phyloP scores from a whole-genome alignment of 495 filamentous ascomycete species.

The Penicillium daleae region DNA sequence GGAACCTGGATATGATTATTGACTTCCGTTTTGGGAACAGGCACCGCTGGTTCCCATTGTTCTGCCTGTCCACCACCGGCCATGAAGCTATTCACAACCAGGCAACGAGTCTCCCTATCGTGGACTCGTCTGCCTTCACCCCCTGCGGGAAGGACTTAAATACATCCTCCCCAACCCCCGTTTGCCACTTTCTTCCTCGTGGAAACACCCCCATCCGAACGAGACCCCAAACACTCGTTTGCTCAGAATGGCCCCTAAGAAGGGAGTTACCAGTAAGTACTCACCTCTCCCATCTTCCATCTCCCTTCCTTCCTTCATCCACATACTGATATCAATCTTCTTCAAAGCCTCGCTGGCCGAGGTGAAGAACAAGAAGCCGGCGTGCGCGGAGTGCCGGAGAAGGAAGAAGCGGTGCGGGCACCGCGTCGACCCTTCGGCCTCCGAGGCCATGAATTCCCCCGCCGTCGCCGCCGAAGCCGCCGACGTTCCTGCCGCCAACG shows the following conservation, averaged over 20 bases:
- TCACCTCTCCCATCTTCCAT: neutral
- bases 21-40: neutral
- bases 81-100: conserved; percentile 1
- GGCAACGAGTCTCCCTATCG: neutral
- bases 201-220: neutral
- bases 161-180: neutral
- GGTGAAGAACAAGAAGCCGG: conserved; percentile 5
- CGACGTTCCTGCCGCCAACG: neutral
- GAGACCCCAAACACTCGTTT: neutral
- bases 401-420: conserved; percentile 31
- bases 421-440: neutral
- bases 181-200: neutral
- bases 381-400: conserved; percentile 22
- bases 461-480: neutral
- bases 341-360: conserved; percentile 14
- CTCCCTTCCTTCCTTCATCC: neutral
- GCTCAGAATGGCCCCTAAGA: conserved; percentile 1
- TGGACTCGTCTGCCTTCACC: neutral
- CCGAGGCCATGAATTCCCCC: neutral
- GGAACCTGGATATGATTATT: neutral
- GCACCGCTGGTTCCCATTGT: neutral
- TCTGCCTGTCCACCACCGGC: neutral
- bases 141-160: neutral
- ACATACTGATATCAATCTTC: conserved; percentile 2
- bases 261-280: conserved; percentile 2